Evolutionary conservation across 1,284 basidiomycete genomes (phyloP).

Genomic region (Cutaneotrichosporon sp.): DNA sequence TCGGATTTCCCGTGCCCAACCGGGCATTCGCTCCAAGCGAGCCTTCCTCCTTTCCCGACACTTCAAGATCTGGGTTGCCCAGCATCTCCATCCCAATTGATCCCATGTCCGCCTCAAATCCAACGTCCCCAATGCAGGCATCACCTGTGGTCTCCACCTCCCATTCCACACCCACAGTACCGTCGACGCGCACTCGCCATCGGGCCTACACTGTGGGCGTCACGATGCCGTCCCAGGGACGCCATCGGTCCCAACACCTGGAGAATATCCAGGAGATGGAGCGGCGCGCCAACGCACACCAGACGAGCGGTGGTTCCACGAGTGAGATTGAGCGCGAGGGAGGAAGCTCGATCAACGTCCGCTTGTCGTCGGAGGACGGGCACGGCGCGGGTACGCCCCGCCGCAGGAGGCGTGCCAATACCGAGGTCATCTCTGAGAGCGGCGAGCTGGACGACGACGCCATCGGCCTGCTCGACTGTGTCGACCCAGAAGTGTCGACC

Average conservation of each 20-base stretch:
- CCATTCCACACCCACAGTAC: not conserved
- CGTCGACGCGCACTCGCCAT: not conserved
- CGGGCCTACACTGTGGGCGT: conserved; percentile 27
- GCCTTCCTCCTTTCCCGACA: not conserved
- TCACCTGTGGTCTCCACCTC: not conserved
- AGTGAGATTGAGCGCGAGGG: conserved; percentile 1
- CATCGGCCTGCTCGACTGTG: conserved; percentile 45
- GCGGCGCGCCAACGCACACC: not conserved
- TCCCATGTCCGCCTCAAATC: not conserved
- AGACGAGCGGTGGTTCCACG: not conserved
- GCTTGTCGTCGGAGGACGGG: conserved; percentile 1
- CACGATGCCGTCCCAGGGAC: conserved; percentile 11
- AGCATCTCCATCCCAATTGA: not conserved
- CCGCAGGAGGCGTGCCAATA: not conserved
- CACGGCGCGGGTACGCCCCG: not conserved
- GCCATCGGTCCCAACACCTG: not conserved
- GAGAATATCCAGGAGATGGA: not conserved
- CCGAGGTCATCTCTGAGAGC: not conserved
- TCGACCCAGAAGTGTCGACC: conserved; percentile 46
- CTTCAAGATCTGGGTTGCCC: not conserved
- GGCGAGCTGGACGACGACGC: conserved; percentile 35
- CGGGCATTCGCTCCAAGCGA: conserved; percentile 4
- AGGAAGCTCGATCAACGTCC: not conserved
- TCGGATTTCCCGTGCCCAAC: not conserved
- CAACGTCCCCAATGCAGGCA: not conserved